Conservation (phyloP, 768 basidiomycete genomes). For the Lentinula aciculospora region DNA sequence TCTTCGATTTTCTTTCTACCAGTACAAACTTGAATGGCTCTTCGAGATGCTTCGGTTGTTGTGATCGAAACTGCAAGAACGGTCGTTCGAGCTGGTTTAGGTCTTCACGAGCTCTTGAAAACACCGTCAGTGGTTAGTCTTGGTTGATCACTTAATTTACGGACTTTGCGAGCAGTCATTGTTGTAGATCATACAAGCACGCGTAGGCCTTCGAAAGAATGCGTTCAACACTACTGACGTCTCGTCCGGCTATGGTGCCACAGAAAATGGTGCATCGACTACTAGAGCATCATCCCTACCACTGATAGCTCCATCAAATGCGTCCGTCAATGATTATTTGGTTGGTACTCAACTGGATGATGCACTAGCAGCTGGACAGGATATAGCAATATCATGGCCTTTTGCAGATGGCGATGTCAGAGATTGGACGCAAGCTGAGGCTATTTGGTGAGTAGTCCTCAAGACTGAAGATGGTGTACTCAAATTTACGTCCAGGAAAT, state of each 20-base stretch:
- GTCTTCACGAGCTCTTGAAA: slow-evolving; percentile 74
- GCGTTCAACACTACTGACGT: slow-evolving; percentile 24
- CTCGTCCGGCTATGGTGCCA: slow-evolving; percentile 7
- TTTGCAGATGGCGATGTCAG: slow-evolving; percentile 67
- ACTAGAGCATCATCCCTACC: slow-evolving; percentile 44
- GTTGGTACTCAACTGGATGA: slow-evolving; percentile 80
- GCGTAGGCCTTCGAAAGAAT: slow-evolving; percentile 67
- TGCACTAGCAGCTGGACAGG: slow-evolving; percentile 67
- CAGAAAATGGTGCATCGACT: slow-evolving; percentile 27
- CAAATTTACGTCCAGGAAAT: slow-evolving; percentile 57
- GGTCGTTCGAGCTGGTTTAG: slow-evolving; percentile 67
- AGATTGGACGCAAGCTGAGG: slow-evolving; percentile 85
- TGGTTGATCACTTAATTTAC: slow-evolving; percentile 22
- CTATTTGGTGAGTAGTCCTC: slow-evolving; percentile 62
- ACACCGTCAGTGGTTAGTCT: slow-evolving; percentile 60
- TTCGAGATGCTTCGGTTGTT: slow-evolving; percentile 78
- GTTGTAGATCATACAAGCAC: slow-evolving; percentile 68
- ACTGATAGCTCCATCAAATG: slow-evolving; percentile 34
- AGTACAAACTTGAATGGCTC: slow-evolving; percentile 37
- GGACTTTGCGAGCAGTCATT: background rate
- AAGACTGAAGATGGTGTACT: background rate
- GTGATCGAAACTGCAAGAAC: slow-evolving; percentile 77
- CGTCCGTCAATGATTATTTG: slow-evolving; percentile 71
- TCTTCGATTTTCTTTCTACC: background rate
- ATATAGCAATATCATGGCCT: slow-evolving; percentile 76